Evolutionary conservation across 2,329 filamentous ascomycete species (phyloP), one percentile per base, ranked within the genome.

Genomic region (Huntiella abstrusa): DNA sequence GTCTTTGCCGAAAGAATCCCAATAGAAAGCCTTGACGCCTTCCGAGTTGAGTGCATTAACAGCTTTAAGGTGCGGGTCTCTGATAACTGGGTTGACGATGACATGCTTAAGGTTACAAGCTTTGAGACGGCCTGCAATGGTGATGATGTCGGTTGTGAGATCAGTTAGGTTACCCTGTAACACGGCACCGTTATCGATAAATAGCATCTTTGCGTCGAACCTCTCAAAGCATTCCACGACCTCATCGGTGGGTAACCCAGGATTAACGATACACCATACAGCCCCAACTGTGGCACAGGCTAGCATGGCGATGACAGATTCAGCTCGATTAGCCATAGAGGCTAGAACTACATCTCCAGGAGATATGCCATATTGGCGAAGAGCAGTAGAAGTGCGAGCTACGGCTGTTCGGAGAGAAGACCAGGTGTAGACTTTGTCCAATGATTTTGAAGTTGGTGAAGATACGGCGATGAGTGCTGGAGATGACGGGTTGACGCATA

Each of bases 111-210:
- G 64, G 1, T 73, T 75, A 2, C 69, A 69, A 6, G 59, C 57
- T 48, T 62, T 62, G 44, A 96, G 64, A 7, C 70, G 73, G 0
- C 70, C 65, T 4, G 80, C 75, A 49, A 98, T 80, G 53, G 91
- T 77, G n/a, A 65, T 66, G 2, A 87, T 78, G 63, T 96, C 96
- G 42, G 70, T 67, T 33, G 80, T 70, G 51, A 83, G 80, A n/a
- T 80, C 72, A 69, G 93, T 91, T 34, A 78, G 71, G 62, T 91
- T 91, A 51, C 85, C 86, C 59, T 96, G 96, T 62, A 96, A 96
- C 46, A 86, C 71, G 5, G 81, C 80, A 8, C 80, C 85, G 54
- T 93, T 91, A 59, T 95, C 88, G 1, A 83, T 78, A 56, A 95
- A 92, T 3, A 96, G 65, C 1, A 93, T 63, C 49, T 73, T 77